These are phyloP conservation scores for Rhodotorula sp. DNA, from an alignment of 1,284 basidiomycete genomes.

Conservation along the genomic window DNA sequence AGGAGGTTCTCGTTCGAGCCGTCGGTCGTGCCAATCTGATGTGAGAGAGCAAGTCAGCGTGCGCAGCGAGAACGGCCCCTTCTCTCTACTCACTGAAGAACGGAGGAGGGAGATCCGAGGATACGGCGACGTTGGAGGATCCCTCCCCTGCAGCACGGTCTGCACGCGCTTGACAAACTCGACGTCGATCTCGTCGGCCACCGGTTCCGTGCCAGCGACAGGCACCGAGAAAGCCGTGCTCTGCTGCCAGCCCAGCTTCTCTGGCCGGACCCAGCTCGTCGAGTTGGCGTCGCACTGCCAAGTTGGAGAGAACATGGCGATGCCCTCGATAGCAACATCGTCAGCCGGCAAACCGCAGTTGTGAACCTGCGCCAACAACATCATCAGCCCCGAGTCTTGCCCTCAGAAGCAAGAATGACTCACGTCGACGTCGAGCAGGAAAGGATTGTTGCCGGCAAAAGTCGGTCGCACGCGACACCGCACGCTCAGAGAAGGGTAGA, in stretches of 20 bases:
- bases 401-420: background rate
- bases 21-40: too few species aligned
- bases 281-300: conserved; percentile 17
- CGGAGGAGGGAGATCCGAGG: background rate
- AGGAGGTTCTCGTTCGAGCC: conserved; percentile 7
- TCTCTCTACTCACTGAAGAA: too few species aligned
- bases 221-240: conserved; percentile 5
- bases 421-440: conserved; percentile 26
- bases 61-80: too few species aligned
- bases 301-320: conserved; percentile 24
- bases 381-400: background rate
- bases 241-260: conserved; percentile 21
- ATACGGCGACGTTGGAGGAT: conserved; percentile 2
- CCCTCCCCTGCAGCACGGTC: conserved; percentile 26
- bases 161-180: conserved; percentile 21
- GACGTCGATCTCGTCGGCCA: background rate
- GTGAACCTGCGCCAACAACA: conserved; percentile 4
- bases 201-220: background rate
- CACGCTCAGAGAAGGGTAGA: conserved; percentile 31
- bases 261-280: background rate
- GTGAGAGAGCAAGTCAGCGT: too few species aligned
- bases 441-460: background rate
- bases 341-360: conserved; percentile 27
- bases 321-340: conserved; percentile 20
- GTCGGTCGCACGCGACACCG: conserved; percentile 9